phyloP scores from a whole-genome alignment of 2,329 filamentous ascomycete species.

The Aspergillus niger region DNA sequence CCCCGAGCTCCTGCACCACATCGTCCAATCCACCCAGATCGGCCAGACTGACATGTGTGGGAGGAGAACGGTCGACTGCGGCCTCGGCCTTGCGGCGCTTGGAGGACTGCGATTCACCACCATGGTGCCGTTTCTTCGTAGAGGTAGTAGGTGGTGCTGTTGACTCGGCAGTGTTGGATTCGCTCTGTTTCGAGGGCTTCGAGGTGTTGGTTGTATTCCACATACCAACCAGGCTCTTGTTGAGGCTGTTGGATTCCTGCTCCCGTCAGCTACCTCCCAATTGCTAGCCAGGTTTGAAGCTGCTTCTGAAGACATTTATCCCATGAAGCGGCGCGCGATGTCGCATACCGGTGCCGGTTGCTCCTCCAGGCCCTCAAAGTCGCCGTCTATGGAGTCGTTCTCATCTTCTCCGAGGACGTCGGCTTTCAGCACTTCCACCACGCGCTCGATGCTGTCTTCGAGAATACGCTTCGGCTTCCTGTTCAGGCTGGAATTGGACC shows the following conservation, averaged over 20 bases:
- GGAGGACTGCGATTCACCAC: slow-evolving; percentile 62
- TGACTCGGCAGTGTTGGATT: slow-evolving; percentile 28
- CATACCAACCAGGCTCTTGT: slow-evolving; percentile 63
- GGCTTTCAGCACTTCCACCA: slow-evolving; percentile 69
- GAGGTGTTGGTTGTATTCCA: slow-evolving; percentile 56
- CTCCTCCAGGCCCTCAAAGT: slow-evolving; percentile 53
- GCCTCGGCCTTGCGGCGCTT: slow-evolving; percentile 65
- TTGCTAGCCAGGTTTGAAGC: neutral
- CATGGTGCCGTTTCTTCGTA: slow-evolving; percentile 60
- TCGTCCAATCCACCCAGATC: slow-evolving; percentile 77
- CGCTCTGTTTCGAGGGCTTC: slow-evolving; percentile 35
- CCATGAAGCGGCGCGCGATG: neutral
- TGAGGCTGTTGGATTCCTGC: slow-evolving; percentile 63
- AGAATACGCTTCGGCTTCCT: slow-evolving; percentile 78
- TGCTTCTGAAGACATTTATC: neutral
- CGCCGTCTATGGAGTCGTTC: slow-evolving; percentile 52
- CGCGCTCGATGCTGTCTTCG: slow-evolving; percentile 82
- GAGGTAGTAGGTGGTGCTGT: slow-evolving; percentile 33
- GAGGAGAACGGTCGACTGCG: slow-evolving; percentile 63
- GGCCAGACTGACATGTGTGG: slow-evolving; percentile 66
- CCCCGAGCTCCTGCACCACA: slow-evolving; percentile 68
- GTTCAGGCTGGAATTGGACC: slow-evolving; percentile 83
- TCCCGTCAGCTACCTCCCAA: slow-evolving; percentile 19
- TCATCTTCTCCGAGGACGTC: slow-evolving; percentile 62
- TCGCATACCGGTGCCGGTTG: slow-evolving; percentile 34